Conservation (phyloP, 768 basidiomycete genomes). For the Phlegmacium glaucopus region DNA sequence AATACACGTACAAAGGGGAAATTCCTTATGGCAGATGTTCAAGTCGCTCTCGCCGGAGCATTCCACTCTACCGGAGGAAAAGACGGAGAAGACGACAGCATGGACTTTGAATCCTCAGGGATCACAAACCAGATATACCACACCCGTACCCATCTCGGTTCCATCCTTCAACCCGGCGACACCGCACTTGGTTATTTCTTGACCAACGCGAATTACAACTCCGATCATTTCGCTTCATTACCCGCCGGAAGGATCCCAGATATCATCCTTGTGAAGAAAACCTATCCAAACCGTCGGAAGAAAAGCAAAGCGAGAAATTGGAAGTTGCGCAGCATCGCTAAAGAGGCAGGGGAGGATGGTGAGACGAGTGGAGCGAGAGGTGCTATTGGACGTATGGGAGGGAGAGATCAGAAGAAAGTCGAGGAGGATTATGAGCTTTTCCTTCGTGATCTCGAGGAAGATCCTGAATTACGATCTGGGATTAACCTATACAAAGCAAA, state of each 20-base stretch:
- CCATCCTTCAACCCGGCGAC: constrained; percentile 87
- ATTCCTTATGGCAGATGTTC: constrained; percentile 75
- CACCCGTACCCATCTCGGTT: constrained; percentile 95
- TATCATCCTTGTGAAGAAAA: constrained; percentile 90
- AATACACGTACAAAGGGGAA: constrained; percentile 58
- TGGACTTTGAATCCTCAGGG: constrained; percentile 60
- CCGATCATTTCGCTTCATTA: constrained; percentile 74
- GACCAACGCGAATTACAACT: constrained; percentile 90
- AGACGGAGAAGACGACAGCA: constrained; percentile 41
- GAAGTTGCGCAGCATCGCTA: constrained; percentile 90
- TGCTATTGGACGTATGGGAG: constrained; percentile 87
- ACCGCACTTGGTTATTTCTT: constrained; percentile 90
- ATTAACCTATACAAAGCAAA: constrained; percentile 83
- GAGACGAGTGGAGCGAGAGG: constrained; percentile 76
- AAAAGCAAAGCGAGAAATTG: constrained; percentile 83
- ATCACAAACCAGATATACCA: constrained; percentile 80
- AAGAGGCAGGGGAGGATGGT: constrained; percentile 85
- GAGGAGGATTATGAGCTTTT: constrained; percentile 97
- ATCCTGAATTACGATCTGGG: constrained; percentile 81
- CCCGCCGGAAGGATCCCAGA: constrained; percentile 74
- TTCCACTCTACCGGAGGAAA: constrained; percentile 51
- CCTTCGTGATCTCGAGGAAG: constrained; percentile 91
- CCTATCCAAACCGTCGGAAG: constrained; percentile 91
- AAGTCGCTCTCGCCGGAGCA: constrained; percentile 82
- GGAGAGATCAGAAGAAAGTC: constrained; percentile 87